phyloP scores from a whole-genome alignment of 129 eudicot species.

The Apium graveolens region DNA sequence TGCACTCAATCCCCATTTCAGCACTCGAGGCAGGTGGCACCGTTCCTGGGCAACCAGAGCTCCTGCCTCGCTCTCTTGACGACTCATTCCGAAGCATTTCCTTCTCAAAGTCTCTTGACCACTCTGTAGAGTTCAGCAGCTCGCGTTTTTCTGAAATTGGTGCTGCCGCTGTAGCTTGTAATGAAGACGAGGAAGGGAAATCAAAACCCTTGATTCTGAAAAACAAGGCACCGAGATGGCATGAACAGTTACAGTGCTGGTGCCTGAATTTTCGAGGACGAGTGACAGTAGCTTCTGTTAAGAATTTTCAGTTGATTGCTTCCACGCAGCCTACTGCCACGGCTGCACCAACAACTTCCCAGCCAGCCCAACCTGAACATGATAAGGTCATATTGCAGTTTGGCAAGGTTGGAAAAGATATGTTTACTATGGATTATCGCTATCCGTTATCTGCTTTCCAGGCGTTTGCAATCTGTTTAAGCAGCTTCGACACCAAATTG shows the following conservation, averaged over 20 bases:
- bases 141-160: constrained; percentile 54
- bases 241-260: constrained; percentile 87
- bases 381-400: constrained; percentile 72
- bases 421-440: constrained; percentile 86
- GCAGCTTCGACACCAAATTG: constrained; percentile 92
- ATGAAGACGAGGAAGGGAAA: constrained; percentile 43
- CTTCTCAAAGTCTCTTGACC: constrained; percentile 65
- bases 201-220: constrained; percentile 56
- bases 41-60: constrained; percentile 77
- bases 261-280: constrained; percentile 78
- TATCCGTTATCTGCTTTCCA: constrained; percentile 93
- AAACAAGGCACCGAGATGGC: constrained; percentile 88
- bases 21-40: constrained; percentile 63
- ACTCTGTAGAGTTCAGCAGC: constrained; percentile 68
- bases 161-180: constrained; percentile 16
- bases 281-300: constrained; percentile 80
- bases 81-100: constrained; percentile 81
- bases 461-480: constrained; percentile 84
- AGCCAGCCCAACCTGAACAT: constrained; percentile 53
- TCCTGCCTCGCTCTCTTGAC: constrained; percentile 51
- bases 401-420: constrained; percentile 79
- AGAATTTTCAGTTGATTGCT: constrained; percentile 75
- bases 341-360: constrained; percentile 25
- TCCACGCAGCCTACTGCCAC: constrained; percentile 33
- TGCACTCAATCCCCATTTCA: constrained; percentile 77